Conservation (phyloP, 2,329 filamentous ascomycete genomes). For the Neoscytalidium dimidiatum region DNA sequence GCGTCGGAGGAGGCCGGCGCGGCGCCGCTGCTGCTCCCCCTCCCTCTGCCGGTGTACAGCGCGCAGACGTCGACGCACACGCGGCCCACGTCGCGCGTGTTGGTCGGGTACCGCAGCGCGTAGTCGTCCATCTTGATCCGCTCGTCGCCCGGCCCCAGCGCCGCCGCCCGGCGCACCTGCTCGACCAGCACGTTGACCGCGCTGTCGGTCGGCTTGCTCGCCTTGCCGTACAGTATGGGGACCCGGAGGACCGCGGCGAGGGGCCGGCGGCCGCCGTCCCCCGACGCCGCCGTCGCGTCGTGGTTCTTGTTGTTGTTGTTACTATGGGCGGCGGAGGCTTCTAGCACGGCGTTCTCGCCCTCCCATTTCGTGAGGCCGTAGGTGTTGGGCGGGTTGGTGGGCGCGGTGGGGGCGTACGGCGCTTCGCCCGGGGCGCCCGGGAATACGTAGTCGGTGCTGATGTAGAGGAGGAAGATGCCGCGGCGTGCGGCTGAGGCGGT, state of each 20-base stretch:
- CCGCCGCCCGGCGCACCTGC: conserved; percentile 63
- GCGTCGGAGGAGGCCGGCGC: conserved; percentile 27
- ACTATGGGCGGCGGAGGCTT: conserved; percentile 46
- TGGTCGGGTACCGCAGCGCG: conserved; percentile 81
- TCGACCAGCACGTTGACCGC: conserved; percentile 83
- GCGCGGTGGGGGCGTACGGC: conserved; percentile 70
- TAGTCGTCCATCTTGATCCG: conserved; percentile 82
- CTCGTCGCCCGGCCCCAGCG: conserved; percentile 59
- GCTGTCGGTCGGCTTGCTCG: conserved; percentile 70
- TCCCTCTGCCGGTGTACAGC: conserved; percentile 59
- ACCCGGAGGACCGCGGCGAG: conserved; percentile 73
- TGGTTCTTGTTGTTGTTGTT: conserved; percentile 46
- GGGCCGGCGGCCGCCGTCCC: no score
- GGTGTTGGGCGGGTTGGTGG: conserved; percentile 72
- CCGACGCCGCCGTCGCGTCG: no score
- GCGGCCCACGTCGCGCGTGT: conserved; percentile 81
- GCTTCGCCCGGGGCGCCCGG: conserved; percentile 74
- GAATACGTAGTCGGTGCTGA: conserved; percentile 83
- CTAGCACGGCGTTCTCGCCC: conserved; percentile 70
- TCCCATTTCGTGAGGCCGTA: conserved; percentile 76
- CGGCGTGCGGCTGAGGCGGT: conserved; percentile 66
- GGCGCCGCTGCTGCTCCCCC: no score
- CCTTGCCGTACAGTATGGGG: conserved; percentile 81
- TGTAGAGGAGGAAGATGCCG: conserved; percentile 69
- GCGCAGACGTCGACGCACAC: conserved; percentile 74